Evolutionary conservation across 345 rosid genomes (phyloP), one percentile per base, ranked within the genome.

Genomic region (Moricandia moricandioides): DNA sequence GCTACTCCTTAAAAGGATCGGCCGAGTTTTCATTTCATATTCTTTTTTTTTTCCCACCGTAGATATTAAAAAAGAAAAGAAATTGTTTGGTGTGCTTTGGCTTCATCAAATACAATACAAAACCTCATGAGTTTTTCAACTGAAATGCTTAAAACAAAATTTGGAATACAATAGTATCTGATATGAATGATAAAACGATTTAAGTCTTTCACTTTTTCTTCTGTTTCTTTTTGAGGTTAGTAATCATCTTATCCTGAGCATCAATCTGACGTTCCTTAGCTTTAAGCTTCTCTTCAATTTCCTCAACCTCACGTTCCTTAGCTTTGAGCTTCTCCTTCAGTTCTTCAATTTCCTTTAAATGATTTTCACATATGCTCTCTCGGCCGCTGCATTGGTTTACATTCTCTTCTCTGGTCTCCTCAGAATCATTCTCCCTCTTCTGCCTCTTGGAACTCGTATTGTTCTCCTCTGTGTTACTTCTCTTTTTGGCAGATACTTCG

Each of bases 221-320:
- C 72, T 63, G 49, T 60, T 85, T 74, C 79, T 52, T 37, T 62
- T 68, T 79, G 26, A 86, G 89, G n/a, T 73, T 51, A 3, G 61
- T 56, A 45, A 88, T 84, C 12, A 80, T 86, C 87, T 80, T 83
- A 69, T 86, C 86, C 81, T 77, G 87, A 14, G 58, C 34, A 17
- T 57, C 13, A 18, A 88, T 58, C 75, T 82, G 76, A 54, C 73
- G 40, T 37, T 84, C 89, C 78, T 24, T 59, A 13, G 72, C 21
- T 64, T 62, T 83, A 61, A 91, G 75, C 69, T 87, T 79, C 78
- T 77, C 43, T 65, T 67, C 78, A 55, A 62, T 76, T 76, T 37
- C 40, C 40, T 37, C 40, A 9, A 8, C 61, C 75, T 81, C 77
- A 55, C 74, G 33, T 40, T 83, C 89, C 71, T 56, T 58, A 8